A percentile compares a stretch with the other conserved stretches of the same genome.
These are phyloP conservation scores for Cicer judaicum DNA, from an alignment of 306 rosid genomes.

Conservation along the genomic window DNA sequence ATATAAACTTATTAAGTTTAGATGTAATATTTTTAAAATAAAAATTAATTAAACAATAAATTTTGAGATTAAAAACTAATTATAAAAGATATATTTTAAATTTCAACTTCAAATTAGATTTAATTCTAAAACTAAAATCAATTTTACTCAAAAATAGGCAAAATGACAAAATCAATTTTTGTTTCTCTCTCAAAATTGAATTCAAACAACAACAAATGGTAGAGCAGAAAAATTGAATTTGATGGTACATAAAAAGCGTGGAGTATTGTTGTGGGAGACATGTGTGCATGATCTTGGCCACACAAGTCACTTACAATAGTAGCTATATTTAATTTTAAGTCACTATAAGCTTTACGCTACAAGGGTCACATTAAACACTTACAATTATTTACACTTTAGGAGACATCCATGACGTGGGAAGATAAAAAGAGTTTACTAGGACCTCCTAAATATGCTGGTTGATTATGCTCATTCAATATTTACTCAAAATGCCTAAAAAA, in stretches of 20 bases:
- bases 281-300: background rate
- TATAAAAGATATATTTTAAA: background rate
- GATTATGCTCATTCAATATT: too few relatives aligned
- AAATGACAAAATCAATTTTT: background rate
- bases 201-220: background rate
- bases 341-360: background rate
- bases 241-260: background rate
- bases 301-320: background rate
- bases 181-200: background rate
- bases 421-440: background rate
- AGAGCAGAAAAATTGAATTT: background rate
- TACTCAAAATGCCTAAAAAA: too few relatives aligned
- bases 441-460: too few relatives aligned
- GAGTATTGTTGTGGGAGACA: background rate
- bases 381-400: constrained; percentile 23
- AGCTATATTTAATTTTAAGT: background rate
- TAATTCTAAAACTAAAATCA: background rate
- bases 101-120: background rate
- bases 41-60: background rate
- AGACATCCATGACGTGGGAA: constrained; percentile 24
- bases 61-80: background rate
- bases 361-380: constrained; percentile 12
- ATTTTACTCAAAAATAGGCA: background rate
- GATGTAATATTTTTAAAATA: too few relatives aligned
- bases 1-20: background rate